These are phyloP conservation scores for Phytopythium vexans DNA, from an alignment of 352 stramenopile species.

Conservation along the genomic window DNA sequence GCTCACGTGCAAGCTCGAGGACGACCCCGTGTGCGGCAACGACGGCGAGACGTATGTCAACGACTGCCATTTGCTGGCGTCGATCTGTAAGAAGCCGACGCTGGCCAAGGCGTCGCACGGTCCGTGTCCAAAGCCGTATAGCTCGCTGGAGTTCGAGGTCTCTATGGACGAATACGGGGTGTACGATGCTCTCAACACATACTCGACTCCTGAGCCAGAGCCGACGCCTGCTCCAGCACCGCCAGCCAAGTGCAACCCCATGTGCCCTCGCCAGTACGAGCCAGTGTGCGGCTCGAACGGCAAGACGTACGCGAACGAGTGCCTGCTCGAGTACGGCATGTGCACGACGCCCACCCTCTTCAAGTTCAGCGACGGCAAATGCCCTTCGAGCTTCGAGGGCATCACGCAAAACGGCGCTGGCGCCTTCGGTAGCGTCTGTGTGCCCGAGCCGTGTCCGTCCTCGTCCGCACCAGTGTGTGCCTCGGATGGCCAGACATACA, in stretches of 20 bases:
- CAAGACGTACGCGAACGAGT: conserved; percentile 61
- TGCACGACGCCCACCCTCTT: conserved; percentile 37
- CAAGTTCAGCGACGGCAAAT: conserved; percentile 39
- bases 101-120: conserved; percentile 40
- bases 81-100: conserved; percentile 41
- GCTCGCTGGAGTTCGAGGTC: not conserved
- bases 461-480: conserved; percentile 32
- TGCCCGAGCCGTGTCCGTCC: conserved; percentile 34
- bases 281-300: conserved; percentile 61
- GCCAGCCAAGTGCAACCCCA: conserved; percentile 35
- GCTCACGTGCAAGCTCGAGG: conserved; percentile 27
- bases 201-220: not conserved
- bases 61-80: conserved; percentile 38
- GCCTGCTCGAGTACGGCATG: conserved; percentile 42
- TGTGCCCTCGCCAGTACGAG: conserved; percentile 41
- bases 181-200: not conserved
- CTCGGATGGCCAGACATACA: conserved; percentile 37
- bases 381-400: conserved; percentile 19
- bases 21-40: conserved; percentile 40
- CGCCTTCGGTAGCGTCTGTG: conserved; percentile 19
- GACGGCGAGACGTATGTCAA: conserved; percentile 56
- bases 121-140: conserved; percentile 9
- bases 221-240: not conserved
- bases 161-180: not conserved
- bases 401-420: conserved; percentile 2